A percentile compares a stretch with the other conserved stretches of the same genome.
phyloP scores from a whole-genome alignment of 2,329 filamentous ascomycete genomes.

The Paraphaeosphaeria minitans region DNA sequence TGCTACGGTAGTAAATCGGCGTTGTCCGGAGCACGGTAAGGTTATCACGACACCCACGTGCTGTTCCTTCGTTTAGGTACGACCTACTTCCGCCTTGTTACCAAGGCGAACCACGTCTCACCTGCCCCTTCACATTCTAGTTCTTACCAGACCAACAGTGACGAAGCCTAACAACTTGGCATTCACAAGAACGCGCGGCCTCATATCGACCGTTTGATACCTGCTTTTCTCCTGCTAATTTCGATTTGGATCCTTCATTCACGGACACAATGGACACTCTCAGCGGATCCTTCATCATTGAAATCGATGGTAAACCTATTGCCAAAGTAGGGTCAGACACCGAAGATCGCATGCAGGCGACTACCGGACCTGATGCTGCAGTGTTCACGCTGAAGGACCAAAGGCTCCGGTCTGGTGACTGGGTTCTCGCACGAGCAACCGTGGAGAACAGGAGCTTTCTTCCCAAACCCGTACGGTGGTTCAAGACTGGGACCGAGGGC shows the following conservation, averaged over 20 bases:
- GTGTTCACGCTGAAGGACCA: conserved; percentile 26
- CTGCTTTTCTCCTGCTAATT: conserved; percentile 5
- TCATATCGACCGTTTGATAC: not conserved
- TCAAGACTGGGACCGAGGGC: conserved; percentile 21
- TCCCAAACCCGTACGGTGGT: conserved; percentile 31
- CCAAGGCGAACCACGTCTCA: conserved; percentile 3
- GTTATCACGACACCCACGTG: not conserved
- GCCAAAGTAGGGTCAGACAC: conserved; percentile 16
- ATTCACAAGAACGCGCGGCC: not conserved
- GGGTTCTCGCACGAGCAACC: conserved; percentile 22
- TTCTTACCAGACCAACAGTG: not conserved
- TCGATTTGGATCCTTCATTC: conserved; percentile 2
- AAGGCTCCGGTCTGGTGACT: conserved; percentile 23
- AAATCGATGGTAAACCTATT: conserved; percentile 28
- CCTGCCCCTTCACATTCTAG: conserved; percentile 3
- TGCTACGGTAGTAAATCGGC: not conserved
- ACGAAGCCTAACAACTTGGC: not conserved
- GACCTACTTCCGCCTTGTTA: not conserved
- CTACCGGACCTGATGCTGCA: conserved; percentile 23
- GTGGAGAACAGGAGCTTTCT: conserved; percentile 25
- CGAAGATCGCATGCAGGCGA: conserved; percentile 24
- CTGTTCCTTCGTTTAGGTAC: not conserved
- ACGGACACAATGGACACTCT: conserved; percentile 23
- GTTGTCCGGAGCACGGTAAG: not conserved
- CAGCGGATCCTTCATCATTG: conserved; percentile 25